Evolutionary conservation across 1,284 basidiomycete genomes (phyloP), one percentile per base, ranked within the genome.

Genomic region (Trichosporon sp.): DNA sequence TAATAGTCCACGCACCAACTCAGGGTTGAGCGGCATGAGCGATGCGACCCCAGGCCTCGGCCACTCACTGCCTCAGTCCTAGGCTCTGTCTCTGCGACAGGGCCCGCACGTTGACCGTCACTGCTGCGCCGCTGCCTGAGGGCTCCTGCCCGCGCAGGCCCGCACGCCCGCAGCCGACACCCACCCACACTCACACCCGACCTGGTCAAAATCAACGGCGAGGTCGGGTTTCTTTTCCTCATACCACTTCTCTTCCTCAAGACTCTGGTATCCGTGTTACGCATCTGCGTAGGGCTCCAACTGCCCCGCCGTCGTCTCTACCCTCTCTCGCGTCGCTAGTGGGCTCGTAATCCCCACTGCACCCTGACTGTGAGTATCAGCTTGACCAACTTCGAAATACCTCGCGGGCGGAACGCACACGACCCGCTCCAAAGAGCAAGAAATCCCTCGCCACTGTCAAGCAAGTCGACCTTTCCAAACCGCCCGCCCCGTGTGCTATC

Each of bases 301-400:
- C 56, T 34, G 56, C 56, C 56, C 56, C 56, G 58, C 58, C 58
- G 58, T 59, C 58, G 58, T 59, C 58, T 59, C 58, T 52, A 52
- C 58, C 58, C 58, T 59, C 56, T 59, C 58, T 46, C 37, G 58
- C 58, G 58, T 59, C 58, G 40, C 40, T 59, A 16, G 40, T 33
- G 56, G 56, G 27, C 46, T 13, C 13, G 27, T 54, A 19, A 19
- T 32, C 54, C 54, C 32, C 56, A 59, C 40, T 8, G 58, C 40
- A 59, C 37, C 58, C 58, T 59, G 58, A 59, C 58, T 59, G 58
- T 59, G 58, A 59, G 58, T 33, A n/a, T 33, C 25, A 13, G 16
- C 13, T 37, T 14, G 13, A 4, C 33, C 56, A 54, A 16, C 34
- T 14, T 16, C 33, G 2, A 56, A 34, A 29, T 40, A 7, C n/a